Percentiles rank a stretch among this genome's conserved stretches.
phyloP scores from a whole-genome alignment of 495 filamentous ascomycete genomes.

The Penicillium roqueforti region DNA sequence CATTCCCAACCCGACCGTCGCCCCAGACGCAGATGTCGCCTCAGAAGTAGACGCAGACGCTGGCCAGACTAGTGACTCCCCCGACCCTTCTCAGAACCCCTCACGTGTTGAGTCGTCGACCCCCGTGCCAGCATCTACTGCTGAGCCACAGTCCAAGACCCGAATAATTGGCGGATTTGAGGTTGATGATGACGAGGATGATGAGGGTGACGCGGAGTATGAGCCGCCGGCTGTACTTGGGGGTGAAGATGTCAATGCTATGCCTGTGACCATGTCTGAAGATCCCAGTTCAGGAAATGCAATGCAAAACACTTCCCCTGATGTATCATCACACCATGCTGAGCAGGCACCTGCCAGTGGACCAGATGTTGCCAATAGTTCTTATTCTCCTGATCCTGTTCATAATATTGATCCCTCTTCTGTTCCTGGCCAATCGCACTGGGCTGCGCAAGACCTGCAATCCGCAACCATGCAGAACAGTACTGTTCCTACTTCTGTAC shows the following conservation, averaged over 20 bases:
- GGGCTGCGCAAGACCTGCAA: constrained; percentile 37
- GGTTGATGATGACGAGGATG: constrained; percentile 52
- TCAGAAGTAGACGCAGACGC: constrained; percentile 24
- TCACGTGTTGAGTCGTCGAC: constrained; percentile 39
- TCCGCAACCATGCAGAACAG: constrained; percentile 36
- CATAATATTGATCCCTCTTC: constrained; percentile 45
- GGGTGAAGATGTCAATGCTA: constrained; percentile 45
- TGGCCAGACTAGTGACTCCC: constrained; percentile 25
- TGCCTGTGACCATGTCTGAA: constrained; percentile 43
- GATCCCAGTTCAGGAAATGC: constrained; percentile 53
- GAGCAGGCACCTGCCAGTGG: constrained; percentile 51
- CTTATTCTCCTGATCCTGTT: constrained; percentile 47
- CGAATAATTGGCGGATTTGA: constrained; percentile 77
- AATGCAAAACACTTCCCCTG: constrained; percentile 55
- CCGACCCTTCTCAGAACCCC: constrained; percentile 33
- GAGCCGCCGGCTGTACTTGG: constrained; percentile 51
- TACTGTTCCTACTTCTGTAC: constrained; percentile 36
- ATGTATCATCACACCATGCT: constrained; percentile 56
- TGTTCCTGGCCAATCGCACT: constrained; percentile 41
- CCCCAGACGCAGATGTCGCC: constrained; percentile 25
- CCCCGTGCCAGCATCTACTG: constrained; percentile 32
- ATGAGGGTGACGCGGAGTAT: constrained; percentile 52
- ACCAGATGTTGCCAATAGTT: constrained; percentile 51
- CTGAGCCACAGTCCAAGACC: constrained; percentile 48
- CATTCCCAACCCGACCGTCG: constrained; percentile 19